Conservation (phyloP, 306 rosid species). For the Herpetospermum pedunculosum region DNA sequence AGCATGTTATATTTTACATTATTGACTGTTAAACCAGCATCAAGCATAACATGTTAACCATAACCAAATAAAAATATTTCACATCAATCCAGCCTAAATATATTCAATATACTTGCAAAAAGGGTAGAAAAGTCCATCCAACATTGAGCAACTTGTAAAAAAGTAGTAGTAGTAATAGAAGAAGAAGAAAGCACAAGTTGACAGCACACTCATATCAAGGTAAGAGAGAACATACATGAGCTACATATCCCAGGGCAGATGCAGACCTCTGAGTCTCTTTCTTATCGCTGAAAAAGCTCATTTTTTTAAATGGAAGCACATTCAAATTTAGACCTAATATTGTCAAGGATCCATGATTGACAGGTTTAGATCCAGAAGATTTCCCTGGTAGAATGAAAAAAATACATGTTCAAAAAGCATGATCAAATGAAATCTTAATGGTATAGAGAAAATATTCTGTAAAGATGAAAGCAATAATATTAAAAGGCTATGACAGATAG, state of each 20-base stretch:
- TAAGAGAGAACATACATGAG: constrained; percentile 53
- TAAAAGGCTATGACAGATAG: not conserved
- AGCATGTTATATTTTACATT: not conserved
- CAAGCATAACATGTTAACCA: not conserved
- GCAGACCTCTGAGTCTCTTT: constrained; percentile 86
- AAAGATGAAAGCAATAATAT: not conserved
- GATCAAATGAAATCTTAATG: not conserved
- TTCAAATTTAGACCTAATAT: constrained; percentile 78
- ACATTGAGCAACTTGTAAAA: not conserved
- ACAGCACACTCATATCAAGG: not conserved
- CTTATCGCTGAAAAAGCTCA: constrained; percentile 83
- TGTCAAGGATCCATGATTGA: constrained; percentile 67
- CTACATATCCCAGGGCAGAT: constrained; percentile 83
- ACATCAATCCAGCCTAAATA: not conserved
- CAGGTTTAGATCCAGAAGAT: constrained; percentile 49
- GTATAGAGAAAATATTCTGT: not conserved
- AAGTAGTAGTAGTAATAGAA: not conserved
- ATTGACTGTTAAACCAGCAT: constrained; percentile 7
- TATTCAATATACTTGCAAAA: not conserved
- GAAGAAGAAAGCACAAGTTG: not conserved
- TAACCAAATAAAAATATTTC: not conserved
- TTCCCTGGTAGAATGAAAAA: constrained; percentile 28
- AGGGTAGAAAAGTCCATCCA: not conserved
- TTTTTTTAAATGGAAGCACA: constrained; percentile 68
- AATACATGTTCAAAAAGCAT: constrained; percentile 1